A percentile compares a stretch with the other conserved stretches of the same genome.
Conservation (phyloP, 805 yeast species). For the Ascoidea rubescens region DNA sequence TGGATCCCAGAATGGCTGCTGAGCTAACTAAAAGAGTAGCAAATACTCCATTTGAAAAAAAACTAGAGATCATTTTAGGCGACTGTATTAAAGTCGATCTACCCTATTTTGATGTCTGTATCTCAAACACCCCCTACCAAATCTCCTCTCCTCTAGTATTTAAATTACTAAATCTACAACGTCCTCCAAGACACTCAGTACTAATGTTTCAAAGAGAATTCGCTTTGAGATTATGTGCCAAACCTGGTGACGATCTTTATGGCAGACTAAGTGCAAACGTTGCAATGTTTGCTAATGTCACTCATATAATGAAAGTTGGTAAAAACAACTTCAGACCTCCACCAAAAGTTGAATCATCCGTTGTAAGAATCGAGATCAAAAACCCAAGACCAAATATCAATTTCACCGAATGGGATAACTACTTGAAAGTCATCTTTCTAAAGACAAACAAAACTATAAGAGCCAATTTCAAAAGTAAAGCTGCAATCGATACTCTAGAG, state of each 20-base stretch:
- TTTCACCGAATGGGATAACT: conserved; percentile 94
- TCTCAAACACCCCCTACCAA: conserved; percentile 95
- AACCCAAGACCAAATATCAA: conserved; percentile 89
- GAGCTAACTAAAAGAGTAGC: conserved; percentile 95
- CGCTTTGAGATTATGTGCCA: conserved; percentile 82
- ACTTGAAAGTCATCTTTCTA: conserved; percentile 80
- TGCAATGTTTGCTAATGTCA: conserved; percentile 99
- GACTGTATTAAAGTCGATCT: conserved; percentile 93
- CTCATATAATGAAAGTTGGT: conserved; percentile 97
- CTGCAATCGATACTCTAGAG: conserved; percentile 70
- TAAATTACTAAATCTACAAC: conserved; percentile 78
- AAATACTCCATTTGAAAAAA: conserved; percentile 89
- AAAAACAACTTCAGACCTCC: conserved; percentile 95
- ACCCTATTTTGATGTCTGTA: conserved; percentile 91
- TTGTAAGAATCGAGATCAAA: conserved; percentile 86
- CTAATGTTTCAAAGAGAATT: conserved; percentile 98
- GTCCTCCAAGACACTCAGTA: conserved; percentile 89
- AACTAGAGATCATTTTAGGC: conserved; percentile 82
- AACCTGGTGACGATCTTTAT: conserved; percentile 92
- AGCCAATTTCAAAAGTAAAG: conserved; percentile 79
- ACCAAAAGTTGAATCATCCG: conserved; percentile 95
- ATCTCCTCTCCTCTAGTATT: conserved; percentile 94
- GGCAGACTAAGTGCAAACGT: conserved; percentile 93
- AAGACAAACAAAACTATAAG: conserved; percentile 87
- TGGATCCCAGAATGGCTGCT: conserved; percentile 99